Evolutionary conservation across 148 eudicot genomes (phyloP).

Genomic region (Spergularia marina): DNA sequence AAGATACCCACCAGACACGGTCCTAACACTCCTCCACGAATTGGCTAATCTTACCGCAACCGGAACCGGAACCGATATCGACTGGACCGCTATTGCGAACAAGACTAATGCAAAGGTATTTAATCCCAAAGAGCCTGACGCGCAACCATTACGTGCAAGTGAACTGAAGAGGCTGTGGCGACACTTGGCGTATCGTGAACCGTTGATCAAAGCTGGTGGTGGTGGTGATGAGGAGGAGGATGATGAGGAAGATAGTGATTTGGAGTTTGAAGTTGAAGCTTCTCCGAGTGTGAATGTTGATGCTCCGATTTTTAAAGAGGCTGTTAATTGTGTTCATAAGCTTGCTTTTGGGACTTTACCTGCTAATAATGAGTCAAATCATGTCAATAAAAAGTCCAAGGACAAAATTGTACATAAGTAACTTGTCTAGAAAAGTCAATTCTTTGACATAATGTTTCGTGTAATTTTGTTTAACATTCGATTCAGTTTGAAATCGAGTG

Average conservation of each 20-base stretch:
- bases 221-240: background rate
- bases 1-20: background rate
- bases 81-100: background rate
- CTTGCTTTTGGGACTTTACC: background rate
- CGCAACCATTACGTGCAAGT: background rate
- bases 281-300: background rate
- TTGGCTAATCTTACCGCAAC: background rate
- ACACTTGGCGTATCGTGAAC: conserved; percentile 3
- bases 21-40: background rate
- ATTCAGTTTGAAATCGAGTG: too few species aligned
- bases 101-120: background rate
- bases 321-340: background rate
- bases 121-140: background rate
- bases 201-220: background rate
- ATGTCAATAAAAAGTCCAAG: background rate
- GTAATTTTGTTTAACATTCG: too few species aligned
- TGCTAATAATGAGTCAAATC: background rate
- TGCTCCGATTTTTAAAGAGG: background rate
- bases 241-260: conserved; percentile 3
- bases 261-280: conserved; percentile 9
- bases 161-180: conserved; percentile 4
- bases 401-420: background rate
- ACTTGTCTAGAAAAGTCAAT: too few species aligned
- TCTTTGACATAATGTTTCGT: too few species aligned
- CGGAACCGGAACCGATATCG: background rate